Base-by-base conservation (phyloP, 495 filamentous ascomycete species). In the Penicillium ochrochloron region DNA sequence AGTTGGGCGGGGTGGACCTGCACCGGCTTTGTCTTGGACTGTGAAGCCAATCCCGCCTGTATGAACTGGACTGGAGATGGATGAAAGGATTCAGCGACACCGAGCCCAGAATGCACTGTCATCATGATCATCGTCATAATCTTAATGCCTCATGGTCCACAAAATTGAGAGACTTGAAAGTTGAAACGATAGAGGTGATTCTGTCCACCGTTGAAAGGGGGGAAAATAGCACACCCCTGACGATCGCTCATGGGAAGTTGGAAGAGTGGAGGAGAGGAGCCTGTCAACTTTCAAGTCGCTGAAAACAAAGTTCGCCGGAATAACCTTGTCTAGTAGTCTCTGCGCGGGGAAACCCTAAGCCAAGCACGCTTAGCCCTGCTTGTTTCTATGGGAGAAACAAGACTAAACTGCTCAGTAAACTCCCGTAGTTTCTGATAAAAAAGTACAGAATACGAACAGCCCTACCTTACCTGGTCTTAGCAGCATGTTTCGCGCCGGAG, bases 1-100 rank as follows among this genome's bases (percentile, higher is more conserved):
- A 68, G 66, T 58, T n/a, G 44, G 53, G 27, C 33, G 23, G n/a
- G 64, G 64, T 61, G 64, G 67, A 44, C 37, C 57, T 48, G 19
- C 56, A 35, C 19, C 39, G 17, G 60, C 42, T 23, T 50, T 56
- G 31, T 19, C 25, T 15, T 0, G 2, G 37, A 15, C 14, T 41
- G 37, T 14, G 15, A 37, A 41, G 37, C 37, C 37, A 41, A 41
- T 41, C 37, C 37, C 14, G 14, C 0, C 12, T 17, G 35, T 37
- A 37, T 17, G 35, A 14, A 37, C 35, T 11, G 35, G 35, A 35
- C 7, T 11, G 33, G 2, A 14, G 12, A 37, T n/a, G 35, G 3
- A 37, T 11, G 10, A 21, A 21, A 44, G 42, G 42, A 44, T 11
- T n/a, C 42, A 29, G 25, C 14, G 17, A 19, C 27, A 11, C 14